Conservation (phyloP, 2,329 filamentous ascomycete genomes). For the Pseudogymnoascus sp. region DNA sequence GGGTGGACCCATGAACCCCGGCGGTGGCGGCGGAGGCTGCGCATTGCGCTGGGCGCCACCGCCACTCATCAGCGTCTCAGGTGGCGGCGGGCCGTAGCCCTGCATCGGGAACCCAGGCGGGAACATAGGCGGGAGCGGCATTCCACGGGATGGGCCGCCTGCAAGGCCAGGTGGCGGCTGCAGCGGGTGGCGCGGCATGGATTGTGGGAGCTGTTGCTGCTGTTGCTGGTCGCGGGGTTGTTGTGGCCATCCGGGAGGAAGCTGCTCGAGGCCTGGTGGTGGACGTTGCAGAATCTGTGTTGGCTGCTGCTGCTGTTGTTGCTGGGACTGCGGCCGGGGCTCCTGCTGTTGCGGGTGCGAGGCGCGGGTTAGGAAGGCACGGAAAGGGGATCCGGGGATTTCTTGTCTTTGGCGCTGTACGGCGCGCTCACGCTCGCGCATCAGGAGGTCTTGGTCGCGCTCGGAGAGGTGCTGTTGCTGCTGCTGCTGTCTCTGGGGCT, state of each 20-base stretch:
- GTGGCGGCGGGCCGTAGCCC: constrained; percentile 38
- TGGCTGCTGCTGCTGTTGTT: constrained; percentile 45
- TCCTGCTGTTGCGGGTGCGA: constrained; percentile 22
- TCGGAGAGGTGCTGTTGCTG: constrained; percentile 41
- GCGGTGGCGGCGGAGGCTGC: constrained; percentile 42
- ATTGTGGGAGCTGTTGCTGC: constrained; percentile 24
- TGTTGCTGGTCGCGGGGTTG: constrained; percentile 35
- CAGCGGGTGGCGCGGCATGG: constrained; percentile 40
- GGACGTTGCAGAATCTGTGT: constrained; percentile 58
- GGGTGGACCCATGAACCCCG: constrained; percentile 25
- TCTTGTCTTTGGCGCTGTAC: constrained; percentile 31
- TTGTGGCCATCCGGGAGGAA: constrained; percentile 47
- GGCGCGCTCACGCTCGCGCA: constrained; percentile 22
- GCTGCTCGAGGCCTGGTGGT: constrained; percentile 50
- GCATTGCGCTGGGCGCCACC: constrained; percentile 30
- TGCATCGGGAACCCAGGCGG: constrained; percentile 51
- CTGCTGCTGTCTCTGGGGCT: constrained; percentile 24
- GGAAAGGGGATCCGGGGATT: too few relatives aligned
- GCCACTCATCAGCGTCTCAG: constrained; percentile 33
- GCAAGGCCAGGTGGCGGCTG: constrained; percentile 52
- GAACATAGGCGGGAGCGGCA: constrained; percentile 48
- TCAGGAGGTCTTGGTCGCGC: constrained; percentile 26
- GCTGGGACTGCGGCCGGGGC: constrained; percentile 35
- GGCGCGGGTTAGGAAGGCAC: constrained; percentile 23
- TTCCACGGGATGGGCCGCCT: constrained; percentile 30